Conservation (phyloP, 352 stramenopile species). For the Phytophthora litchii region DNA sequence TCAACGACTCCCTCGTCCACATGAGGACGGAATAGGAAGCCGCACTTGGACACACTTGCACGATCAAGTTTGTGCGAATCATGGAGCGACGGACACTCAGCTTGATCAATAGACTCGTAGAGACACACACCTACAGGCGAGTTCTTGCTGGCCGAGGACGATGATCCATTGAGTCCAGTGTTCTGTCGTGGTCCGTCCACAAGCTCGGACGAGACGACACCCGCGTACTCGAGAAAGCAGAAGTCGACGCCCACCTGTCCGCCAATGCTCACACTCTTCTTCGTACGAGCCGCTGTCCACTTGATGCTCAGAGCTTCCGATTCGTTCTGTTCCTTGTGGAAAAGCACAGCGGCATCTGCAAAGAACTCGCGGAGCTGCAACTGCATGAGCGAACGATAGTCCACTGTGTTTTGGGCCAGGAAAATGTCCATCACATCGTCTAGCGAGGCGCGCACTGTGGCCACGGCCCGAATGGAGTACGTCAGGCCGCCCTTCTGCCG, state of each 20-base stretch:
- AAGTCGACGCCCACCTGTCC: slow-evolving; percentile 65
- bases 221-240: slow-evolving; percentile 80
- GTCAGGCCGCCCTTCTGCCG: slow-evolving; percentile 82
- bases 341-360: slow-evolving; percentile 73
- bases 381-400: slow-evolving; percentile 78
- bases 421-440: slow-evolving; percentile 88
- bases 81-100: slow-evolving; percentile 70
- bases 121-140: slow-evolving; percentile 60
- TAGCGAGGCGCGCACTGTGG: slow-evolving; percentile 59
- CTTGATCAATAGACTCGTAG: slow-evolving; percentile 83
- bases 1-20: slow-evolving; percentile 64
- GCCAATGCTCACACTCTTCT: slow-evolving; percentile 60
- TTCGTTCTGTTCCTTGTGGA: slow-evolving; percentile 77
- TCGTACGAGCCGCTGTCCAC: slow-evolving; percentile 72
- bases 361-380: slow-evolving; percentile 78
- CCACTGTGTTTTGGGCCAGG: slow-evolving; percentile 51
- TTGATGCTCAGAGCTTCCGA: slow-evolving; percentile 82
- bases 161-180: slow-evolving; percentile 21
- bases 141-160: neutral
- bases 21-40: slow-evolving; percentile 75
- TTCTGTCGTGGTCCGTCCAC: slow-evolving; percentile 52
- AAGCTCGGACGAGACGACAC: slow-evolving; percentile 58
- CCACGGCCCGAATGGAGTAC: slow-evolving; percentile 74
- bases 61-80: slow-evolving; percentile 79
- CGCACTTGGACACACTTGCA: slow-evolving; percentile 78